These are phyloP conservation scores for Scleromitrula shiraiana DNA, from an alignment of 2,329 filamentous ascomycete genomes.

Conservation along the genomic window DNA sequence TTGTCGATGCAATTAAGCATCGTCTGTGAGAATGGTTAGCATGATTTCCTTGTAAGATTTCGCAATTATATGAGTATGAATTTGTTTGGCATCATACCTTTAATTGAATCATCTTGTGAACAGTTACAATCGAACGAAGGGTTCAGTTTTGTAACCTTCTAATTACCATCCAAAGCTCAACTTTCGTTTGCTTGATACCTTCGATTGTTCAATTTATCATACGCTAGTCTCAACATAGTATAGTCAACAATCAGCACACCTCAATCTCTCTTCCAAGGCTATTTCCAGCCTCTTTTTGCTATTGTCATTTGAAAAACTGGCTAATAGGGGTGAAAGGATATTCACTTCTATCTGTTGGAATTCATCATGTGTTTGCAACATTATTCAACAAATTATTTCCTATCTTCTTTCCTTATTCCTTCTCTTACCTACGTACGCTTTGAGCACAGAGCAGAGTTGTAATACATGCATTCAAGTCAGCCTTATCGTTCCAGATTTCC, in stretches of 20 bases:
- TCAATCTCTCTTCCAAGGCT: background rate
- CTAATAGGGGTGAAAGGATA: constrained; percentile 4
- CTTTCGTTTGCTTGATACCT: background rate
- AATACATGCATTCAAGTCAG: constrained; percentile 1
- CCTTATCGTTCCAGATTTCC: background rate
- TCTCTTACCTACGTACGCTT: constrained; percentile 1
- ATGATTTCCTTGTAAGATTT: background rate
- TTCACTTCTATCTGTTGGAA: constrained; percentile 3
- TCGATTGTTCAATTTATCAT: constrained; percentile 5
- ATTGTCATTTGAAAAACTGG: background rate
- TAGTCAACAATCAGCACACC: constrained; percentile 4
- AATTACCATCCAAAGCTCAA: background rate
- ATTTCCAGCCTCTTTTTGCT: constrained; percentile 7
- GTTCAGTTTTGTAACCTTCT: constrained; percentile 8
- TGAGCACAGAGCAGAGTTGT: too few species aligned
- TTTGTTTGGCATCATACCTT: constrained; percentile 47
- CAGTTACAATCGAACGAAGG: constrained; percentile 14
- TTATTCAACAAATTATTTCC: constrained; percentile 5
- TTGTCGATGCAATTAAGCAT: constrained; percentile 99
- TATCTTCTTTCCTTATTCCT: constrained; percentile 3
- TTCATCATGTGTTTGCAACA: constrained; percentile 7
- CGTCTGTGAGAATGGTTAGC: constrained; percentile 47
- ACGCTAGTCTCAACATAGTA: constrained; percentile 3
- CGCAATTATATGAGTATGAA: background rate
- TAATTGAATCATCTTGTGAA: constrained; percentile 77